Percentiles rank a stretch among this genome's conserved stretches.
phyloP scores from a whole-genome alignment of 2,329 filamentous ascomycete species.

The Aspergillus ochraceus region DNA sequence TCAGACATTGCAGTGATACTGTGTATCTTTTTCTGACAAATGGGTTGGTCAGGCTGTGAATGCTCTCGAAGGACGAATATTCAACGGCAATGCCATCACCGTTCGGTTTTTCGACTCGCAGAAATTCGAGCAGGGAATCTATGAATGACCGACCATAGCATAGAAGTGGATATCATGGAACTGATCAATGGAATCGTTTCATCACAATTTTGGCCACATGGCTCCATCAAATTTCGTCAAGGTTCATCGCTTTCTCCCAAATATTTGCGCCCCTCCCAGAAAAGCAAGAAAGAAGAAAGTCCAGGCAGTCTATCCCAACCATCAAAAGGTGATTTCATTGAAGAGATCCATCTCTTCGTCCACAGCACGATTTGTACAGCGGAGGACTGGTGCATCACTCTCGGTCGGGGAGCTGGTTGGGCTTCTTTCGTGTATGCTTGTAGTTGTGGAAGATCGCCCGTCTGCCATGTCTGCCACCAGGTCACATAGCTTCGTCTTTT shows the following conservation, averaged over 20 bases:
- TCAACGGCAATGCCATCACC: conserved; percentile 82
- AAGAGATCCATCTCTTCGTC: conserved; percentile 14
- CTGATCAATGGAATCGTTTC: neutral
- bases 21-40: conserved; percentile 1
- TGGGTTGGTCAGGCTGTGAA: conserved; percentile 72
- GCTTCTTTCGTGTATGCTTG: neutral
- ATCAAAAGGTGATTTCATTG: conserved; percentile 18
- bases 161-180: neutral
- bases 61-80: conserved; percentile 80
- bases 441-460: neutral
- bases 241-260: neutral
- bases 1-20: neutral
- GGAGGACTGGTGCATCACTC: conserved; percentile 4
- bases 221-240: neutral
- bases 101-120: conserved; percentile 80
- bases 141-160: conserved; percentile 30
- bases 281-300: neutral
- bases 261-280: neutral
- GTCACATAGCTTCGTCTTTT: neutral
- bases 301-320: neutral
- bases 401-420: neutral
- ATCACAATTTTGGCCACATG: neutral
- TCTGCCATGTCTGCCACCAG: conserved; percentile 7
- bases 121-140: conserved; percentile 72
- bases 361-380: conserved; percentile 2